These are phyloP conservation scores for Porpolomopsis calyptriformis DNA, from an alignment of 768 basidiomycete genomes.

Conservation along the genomic window DNA sequence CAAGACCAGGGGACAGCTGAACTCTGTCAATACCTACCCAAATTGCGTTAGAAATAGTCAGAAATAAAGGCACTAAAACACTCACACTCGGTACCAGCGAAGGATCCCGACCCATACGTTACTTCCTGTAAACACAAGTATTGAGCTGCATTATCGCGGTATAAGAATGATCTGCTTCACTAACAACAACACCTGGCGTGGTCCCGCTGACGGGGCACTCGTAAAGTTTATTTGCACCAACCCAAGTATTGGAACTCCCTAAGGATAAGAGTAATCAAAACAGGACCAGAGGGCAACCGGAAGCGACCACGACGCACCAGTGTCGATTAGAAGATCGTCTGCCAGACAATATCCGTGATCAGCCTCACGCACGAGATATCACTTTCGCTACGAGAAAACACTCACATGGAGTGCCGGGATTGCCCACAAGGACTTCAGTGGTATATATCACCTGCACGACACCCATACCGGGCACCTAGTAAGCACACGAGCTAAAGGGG, in stretches of 20 bases:
- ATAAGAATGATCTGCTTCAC: not conserved
- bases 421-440: constrained; percentile 7
- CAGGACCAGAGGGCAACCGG: not conserved
- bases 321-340: constrained; percentile 16
- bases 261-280: not conserved
- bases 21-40: constrained; percentile 30
- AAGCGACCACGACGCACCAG: constrained; percentile 7
- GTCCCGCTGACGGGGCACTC: constrained; percentile 27
- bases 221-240: constrained; percentile 29
- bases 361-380: not conserved
- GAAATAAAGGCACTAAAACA: not conserved
- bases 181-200: constrained; percentile 9
- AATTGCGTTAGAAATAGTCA: too few species aligned
- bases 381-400: too few species aligned
- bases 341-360: not conserved
- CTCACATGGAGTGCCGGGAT: constrained; percentile 7
- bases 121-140: constrained; percentile 21
- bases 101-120: constrained; percentile 34
- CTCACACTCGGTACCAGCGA: constrained; percentile 24
- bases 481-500: not conserved
- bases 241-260: constrained; percentile 44
- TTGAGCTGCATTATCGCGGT: not conserved
- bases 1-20: constrained; percentile 26
- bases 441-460: constrained; percentile 7
- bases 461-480: not conserved